These are phyloP conservation scores for Lepidopterella palustris DNA, from an alignment of 495 filamentous ascomycete genomes.

Conservation along the genomic window DNA sequence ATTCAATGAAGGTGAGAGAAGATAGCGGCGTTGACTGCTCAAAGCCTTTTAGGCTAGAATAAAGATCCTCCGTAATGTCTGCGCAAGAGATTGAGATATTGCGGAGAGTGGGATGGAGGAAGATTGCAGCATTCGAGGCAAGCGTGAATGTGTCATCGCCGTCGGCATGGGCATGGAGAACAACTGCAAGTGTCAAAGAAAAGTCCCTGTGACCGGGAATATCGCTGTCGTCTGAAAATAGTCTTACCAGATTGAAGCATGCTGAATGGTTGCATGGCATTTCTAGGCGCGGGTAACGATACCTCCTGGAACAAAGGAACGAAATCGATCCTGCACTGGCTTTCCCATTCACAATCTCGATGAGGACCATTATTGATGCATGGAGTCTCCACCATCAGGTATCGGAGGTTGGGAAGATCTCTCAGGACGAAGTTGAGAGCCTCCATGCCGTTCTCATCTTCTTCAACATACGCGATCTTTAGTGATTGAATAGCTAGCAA, in stretches of 20 bases:
- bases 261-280: not conserved
- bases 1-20: conserved; percentile 20
- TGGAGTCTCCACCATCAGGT: conserved; percentile 18
- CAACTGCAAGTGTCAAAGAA: not conserved
- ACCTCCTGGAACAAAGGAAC: conserved; percentile 4
- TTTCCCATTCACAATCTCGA: not conserved
- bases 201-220: not conserved
- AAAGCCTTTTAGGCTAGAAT: conserved; percentile 1
- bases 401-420: conserved; percentile 14
- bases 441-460: conserved; percentile 10
- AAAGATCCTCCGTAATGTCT: not conserved
- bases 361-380: conserved; percentile 20
- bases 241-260: conserved; percentile 21
- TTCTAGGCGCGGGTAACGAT: not conserved
- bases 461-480: conserved; percentile 9
- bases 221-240: too few relatives aligned
- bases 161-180: conserved; percentile 13
- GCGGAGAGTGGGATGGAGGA: conserved; percentile 24
- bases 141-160: conserved; percentile 5
- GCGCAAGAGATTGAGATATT: conserved; percentile 18
- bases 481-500: conserved; percentile 9
- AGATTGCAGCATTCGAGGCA: conserved; percentile 14
- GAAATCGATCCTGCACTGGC: conserved; percentile 14
- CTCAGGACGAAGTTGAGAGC: conserved; percentile 1
- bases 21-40: conserved; percentile 12